Evolutionary conservation across 495 filamentous ascomycete genomes (phyloP).

Genomic region (Aspergillus nidulans): DNA sequence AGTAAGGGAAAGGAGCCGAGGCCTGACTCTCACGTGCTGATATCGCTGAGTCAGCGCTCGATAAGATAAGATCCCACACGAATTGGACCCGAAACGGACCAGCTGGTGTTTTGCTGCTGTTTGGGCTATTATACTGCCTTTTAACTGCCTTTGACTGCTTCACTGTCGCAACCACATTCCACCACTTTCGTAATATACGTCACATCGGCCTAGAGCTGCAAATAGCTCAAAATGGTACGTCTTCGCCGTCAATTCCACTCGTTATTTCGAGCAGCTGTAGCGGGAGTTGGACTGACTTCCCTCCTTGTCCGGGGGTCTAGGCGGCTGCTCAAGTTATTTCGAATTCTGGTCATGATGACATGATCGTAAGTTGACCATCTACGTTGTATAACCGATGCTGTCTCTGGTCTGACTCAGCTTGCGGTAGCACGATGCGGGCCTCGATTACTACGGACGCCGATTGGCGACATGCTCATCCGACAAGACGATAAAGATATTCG

Average conservation of each 20-base stretch:
- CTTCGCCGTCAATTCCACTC: not conserved
- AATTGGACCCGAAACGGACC: constrained; percentile 17
- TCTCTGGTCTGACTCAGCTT: constrained; percentile 2
- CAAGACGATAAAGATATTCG: constrained; percentile 98
- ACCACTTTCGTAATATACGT: not conserved
- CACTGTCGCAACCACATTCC: constrained; percentile 3
- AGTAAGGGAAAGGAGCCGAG: constrained; percentile 24
- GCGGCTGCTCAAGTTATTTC: constrained; percentile 73
- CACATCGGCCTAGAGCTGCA: constrained; percentile 4
- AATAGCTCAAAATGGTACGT: constrained; percentile 12
- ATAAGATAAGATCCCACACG: constrained; percentile 37
- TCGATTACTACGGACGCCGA: constrained; percentile 96
- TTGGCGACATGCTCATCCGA: constrained; percentile 97
- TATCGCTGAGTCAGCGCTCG: constrained; percentile 18
- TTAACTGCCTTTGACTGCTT: constrained; percentile 4
- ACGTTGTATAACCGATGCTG: not conserved
- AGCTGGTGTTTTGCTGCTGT: constrained; percentile 27
- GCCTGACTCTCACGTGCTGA: constrained; percentile 22
- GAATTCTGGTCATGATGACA: constrained; percentile 95
- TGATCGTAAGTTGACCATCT: constrained; percentile 74
- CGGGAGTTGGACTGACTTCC: constrained; percentile 14
- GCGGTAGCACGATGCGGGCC: constrained; percentile 85
- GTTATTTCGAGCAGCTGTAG: not conserved
- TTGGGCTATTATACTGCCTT: constrained; percentile 5
- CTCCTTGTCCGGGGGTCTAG: constrained; percentile 31